phyloP scores from a whole-genome alignment of 1,284 basidiomycete species.

The Ustilago cynodontis region DNA sequence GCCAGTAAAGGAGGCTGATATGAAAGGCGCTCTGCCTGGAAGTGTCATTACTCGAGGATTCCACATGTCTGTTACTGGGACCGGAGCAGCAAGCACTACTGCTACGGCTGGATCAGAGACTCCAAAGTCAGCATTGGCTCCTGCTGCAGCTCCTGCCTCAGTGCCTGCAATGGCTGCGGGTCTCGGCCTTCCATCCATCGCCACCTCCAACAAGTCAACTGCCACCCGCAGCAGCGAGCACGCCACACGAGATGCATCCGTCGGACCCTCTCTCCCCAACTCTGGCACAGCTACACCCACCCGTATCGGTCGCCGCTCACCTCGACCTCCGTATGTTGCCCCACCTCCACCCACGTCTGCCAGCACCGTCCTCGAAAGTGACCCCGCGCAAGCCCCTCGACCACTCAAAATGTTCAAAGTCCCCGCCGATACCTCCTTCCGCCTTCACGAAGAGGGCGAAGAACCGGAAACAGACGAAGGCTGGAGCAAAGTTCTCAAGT shows the following conservation, averaged over 20 bases:
- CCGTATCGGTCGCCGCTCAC: constrained; percentile 54
- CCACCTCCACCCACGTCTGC: constrained; percentile 61
- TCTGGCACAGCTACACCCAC: constrained; percentile 46
- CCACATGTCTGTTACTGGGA: constrained; percentile 22
- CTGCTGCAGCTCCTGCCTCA: neutral
- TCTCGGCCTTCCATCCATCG: constrained; percentile 24
- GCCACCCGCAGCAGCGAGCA: constrained; percentile 12
- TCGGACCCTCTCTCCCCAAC: constrained; percentile 27
- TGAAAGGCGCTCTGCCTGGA: constrained; percentile 37
- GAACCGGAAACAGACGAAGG: constrained; percentile 49
- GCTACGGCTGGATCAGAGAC: constrained; percentile 6
- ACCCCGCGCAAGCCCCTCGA: constrained; percentile 45
- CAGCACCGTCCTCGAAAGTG: constrained; percentile 44
- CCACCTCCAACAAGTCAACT: constrained; percentile 22
- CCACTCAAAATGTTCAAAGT: constrained; percentile 48
- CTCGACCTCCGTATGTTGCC: constrained; percentile 58
- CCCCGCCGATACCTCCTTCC: constrained; percentile 38
- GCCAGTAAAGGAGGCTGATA: constrained; percentile 15
- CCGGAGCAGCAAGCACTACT: neutral
- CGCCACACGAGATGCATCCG: constrained; percentile 22
- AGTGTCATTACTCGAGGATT: constrained; percentile 55
- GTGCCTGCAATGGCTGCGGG: constrained; percentile 13
- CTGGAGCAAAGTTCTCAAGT: constrained; percentile 57
- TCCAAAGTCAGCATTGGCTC: constrained; percentile 8
- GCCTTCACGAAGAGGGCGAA: constrained; percentile 44